Evolutionary conservation across 1,284 basidiomycete species (phyloP).

Genomic region (Tilletia indica): DNA sequence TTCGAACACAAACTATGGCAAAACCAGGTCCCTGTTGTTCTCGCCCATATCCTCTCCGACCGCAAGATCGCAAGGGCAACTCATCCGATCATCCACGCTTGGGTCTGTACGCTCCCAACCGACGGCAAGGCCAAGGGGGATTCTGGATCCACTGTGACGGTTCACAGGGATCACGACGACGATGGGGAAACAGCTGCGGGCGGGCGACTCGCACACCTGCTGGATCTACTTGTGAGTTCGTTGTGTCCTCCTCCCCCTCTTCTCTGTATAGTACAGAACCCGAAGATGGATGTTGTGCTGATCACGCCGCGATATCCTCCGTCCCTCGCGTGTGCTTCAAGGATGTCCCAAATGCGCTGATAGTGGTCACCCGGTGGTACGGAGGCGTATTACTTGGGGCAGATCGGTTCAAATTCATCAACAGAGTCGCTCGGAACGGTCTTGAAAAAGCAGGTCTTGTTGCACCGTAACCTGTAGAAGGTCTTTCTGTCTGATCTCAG

Average conservation of each 20-base stretch:
- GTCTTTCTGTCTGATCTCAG: too few species aligned
- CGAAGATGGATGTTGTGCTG: background rate
- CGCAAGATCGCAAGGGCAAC: conserved; percentile 47
- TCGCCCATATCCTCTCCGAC: conserved; percentile 40
- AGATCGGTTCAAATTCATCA: conserved; percentile 54
- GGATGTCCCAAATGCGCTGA: conserved; percentile 47
- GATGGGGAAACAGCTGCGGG: conserved; percentile 56
- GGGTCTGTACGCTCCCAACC: conserved; percentile 41
- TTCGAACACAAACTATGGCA: conserved; percentile 19
- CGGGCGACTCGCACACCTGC: conserved; percentile 53
- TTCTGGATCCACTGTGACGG: background rate
- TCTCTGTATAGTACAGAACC: background rate
- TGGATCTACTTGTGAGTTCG: conserved; percentile 42
- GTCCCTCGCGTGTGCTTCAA: background rate
- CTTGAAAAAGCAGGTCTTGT: conserved; percentile 27
- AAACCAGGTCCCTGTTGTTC: conserved; percentile 36
- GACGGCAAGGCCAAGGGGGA: background rate
- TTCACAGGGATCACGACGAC: conserved; percentile 44
- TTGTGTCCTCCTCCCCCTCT: background rate
- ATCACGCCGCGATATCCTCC: background rate
- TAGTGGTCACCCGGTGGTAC: conserved; percentile 54
- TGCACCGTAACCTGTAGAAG: too few species aligned
- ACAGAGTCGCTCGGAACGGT: conserved; percentile 46
- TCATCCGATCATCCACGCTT: conserved; percentile 54
- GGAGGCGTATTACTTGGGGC: conserved; percentile 51